Evolutionary conservation across 495 filamentous ascomycete genomes (phyloP), one percentile per base, ranked within the genome.

Genomic region (Astrothelium subdiscretum): DNA sequence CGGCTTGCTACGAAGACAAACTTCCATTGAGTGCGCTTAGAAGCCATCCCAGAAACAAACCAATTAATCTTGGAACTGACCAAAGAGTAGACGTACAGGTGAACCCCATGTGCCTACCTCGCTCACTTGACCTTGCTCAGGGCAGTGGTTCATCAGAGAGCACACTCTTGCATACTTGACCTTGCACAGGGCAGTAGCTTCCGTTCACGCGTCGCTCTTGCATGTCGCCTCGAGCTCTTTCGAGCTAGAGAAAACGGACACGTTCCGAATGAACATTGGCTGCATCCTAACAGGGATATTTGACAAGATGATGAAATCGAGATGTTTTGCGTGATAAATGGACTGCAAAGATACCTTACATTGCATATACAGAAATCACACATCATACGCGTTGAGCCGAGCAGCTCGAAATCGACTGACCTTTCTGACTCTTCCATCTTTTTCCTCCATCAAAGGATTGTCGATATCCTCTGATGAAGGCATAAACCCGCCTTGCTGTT

Each of bases 331-430:
- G n/a, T n/a, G n/a, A n/a, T n/a, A n/a, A n/a, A n/a, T n/a, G n/a
- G n/a, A n/a, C n/a, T n/a, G n/a, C n/a, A n/a, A n/a, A n/a, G n/a
- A n/a, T n/a, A n/a, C n/a, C n/a, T n/a, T n/a, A n/a, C n/a, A n/a
- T n/a, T n/a, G n/a, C n/a, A 38, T 15, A 38, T 38, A 38, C 35
- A 38, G 8, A 27, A 11, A 54, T 54, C 48, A 29, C 8, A 54
- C 24, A 15, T 11, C 48, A 8, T 20, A 54, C 5, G 48, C 12
- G 15, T 57, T 51, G 57, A 96, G 71, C 58, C 90, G 83, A 5
- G 94, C 90, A 61, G 92, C 90, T 73, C 85, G 94, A 74, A 97
- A 98, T 63, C 88, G 81, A 79, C 92, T 97, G 63, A 96, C 76
- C 65, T 86, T 87, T 71, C 81, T 87, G 31, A 77, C 73, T 48